Base-by-base conservation (phyloP, 495 filamentous ascomycete species). In the Penicillium coffeae region DNA sequence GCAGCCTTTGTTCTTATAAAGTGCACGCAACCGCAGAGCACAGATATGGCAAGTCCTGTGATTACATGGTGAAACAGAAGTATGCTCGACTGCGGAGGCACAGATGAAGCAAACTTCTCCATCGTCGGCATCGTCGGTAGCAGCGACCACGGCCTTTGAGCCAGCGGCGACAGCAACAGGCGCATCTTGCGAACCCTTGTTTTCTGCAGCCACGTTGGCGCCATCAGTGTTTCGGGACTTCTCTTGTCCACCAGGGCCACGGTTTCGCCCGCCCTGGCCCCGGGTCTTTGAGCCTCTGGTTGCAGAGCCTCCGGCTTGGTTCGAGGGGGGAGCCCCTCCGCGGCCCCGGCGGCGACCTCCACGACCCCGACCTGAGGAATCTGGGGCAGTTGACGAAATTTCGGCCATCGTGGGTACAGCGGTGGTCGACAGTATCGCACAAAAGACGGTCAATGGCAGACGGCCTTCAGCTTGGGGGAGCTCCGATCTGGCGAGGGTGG, bases 1-100 rank as follows among this genome's bases (percentile, higher is more conserved):
- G 62, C 93, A 99, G 44, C 87, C 84, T 64, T 91, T 95, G 49
- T 82, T 92, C 75, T 96, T 97, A 66, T 97, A 99, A 36, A 99
- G 69, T 0, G 90, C 93, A 42, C 93, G 79, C 71, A 96, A 73
- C 39, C 94, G 78, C 54, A 99, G 68, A 3, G 90, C 83, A 63
- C 93, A 98, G 45, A 97, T 94, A 70, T 97, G 93, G 64, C 93
- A 98, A 8, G 90, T 95, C 15, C 84, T 78, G 69, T 98, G 94
- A 63, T 93, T 96, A 67, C 93, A 98, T 12, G 93, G 93, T 14
- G 90, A 82, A 38, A 97, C 79, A 3, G 89, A 85, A 44, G 84
- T 84, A 72, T 96, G 90, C 39, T 82, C 79, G 42, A 97, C 85
- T 1, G 81, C 79, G 34, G 87, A 92, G 19, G 94, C 90, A 65